Conservation (phyloP, 306 rosid species). For the Cucumis cinereus region DNA sequence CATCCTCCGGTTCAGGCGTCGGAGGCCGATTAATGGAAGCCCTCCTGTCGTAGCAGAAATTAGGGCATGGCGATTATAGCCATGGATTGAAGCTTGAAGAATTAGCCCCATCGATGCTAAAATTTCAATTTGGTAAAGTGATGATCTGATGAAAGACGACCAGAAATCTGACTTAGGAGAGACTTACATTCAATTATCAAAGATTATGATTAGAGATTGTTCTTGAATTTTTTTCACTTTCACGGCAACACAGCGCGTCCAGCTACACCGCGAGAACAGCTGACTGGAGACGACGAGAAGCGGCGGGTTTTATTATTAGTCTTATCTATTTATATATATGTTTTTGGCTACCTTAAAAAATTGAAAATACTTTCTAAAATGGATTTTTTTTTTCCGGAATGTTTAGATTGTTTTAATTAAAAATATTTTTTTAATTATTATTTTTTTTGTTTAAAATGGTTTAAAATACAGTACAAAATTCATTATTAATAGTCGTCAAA, state of each 20-base stretch:
- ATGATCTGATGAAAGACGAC: background rate
- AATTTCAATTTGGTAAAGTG: background rate
- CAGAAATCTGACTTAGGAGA: background rate
- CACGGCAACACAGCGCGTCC: slow-evolving; percentile 4
- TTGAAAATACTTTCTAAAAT: too few species aligned
- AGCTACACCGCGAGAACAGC: background rate
- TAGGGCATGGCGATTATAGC: background rate
- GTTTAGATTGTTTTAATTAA: too few species aligned
- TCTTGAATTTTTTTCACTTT: background rate
- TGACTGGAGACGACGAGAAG: background rate
- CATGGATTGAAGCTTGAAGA: background rate
- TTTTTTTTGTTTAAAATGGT: too few species aligned
- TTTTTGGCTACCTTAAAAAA: too few species aligned
- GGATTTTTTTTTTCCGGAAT: too few species aligned
- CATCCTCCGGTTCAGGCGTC: slow-evolving; percentile 63
- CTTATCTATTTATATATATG: background rate
- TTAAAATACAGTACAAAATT: too few species aligned
- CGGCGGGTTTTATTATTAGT: background rate
- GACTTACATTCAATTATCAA: background rate
- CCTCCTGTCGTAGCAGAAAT: slow-evolving; percentile 33
- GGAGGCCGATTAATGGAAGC: slow-evolving; percentile 82
- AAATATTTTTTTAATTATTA: too few species aligned
- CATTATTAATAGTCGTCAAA: too few species aligned
- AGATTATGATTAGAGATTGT: background rate
- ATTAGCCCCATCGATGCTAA: background rate